Conservation (phyloP, 257 asterid genomes). For the Fraxinus americana region DNA sequence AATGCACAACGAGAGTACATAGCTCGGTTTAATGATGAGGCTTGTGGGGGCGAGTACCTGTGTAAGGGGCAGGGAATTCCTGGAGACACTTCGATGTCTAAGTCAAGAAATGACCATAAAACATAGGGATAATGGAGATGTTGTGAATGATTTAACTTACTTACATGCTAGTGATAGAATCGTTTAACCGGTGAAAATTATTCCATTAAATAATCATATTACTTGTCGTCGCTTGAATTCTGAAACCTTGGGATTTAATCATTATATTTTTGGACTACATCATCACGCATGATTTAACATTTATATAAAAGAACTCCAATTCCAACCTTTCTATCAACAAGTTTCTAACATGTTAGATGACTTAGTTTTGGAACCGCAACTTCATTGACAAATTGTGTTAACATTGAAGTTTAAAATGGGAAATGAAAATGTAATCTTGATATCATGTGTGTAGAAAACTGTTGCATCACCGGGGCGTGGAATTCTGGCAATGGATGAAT, state of each 20-base stretch:
- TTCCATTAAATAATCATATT: too few relatives aligned
- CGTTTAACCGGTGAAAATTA: too few relatives aligned
- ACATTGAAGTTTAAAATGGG: not conserved
- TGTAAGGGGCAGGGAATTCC: not conserved
- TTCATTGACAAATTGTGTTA: not conserved
- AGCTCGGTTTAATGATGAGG: not conserved
- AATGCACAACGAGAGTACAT: not conserved
- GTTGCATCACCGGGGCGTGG: slow-evolving; percentile 35
- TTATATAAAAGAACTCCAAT: too few relatives aligned
- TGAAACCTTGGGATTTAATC: not conserved
- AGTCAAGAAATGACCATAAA: too few relatives aligned
- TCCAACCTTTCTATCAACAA: not conserved
- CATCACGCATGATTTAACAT: too few relatives aligned
- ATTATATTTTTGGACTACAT: too few relatives aligned
- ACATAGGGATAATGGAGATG: not conserved
- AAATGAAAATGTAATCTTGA: not conserved
- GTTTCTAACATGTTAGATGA: not conserved
- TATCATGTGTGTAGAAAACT: slow-evolving; percentile 21
- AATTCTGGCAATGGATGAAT: slow-evolving; percentile 34
- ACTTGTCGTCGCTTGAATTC: too few relatives aligned
- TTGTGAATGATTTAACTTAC: not conserved
- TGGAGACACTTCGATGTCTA: not conserved
- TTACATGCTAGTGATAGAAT: too few relatives aligned
- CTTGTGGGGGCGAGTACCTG: not conserved
- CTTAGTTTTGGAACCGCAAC: not conserved